Conservation (phyloP, 805 yeast species). For the Starmerella sirachaensis region DNA sequence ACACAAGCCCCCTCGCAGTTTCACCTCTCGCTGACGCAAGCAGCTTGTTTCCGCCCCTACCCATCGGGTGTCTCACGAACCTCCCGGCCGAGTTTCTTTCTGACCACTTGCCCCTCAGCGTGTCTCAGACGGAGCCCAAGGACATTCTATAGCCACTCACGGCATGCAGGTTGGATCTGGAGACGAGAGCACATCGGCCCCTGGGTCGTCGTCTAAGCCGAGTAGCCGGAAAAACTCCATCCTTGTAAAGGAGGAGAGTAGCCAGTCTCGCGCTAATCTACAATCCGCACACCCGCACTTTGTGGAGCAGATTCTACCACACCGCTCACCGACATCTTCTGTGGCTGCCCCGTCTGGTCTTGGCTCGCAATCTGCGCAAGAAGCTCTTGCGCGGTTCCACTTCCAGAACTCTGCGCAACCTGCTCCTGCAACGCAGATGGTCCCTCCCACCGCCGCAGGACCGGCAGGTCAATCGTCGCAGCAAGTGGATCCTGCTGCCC, state of each 20-base stretch:
- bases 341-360: neutral
- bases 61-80: too few species aligned
- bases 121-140: too few species aligned
- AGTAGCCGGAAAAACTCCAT: conserved; percentile 21
- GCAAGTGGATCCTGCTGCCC: neutral
- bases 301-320: conserved; percentile 18
- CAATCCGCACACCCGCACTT: conserved; percentile 23
- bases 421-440: too few species aligned
- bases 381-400: conserved; percentile 8
- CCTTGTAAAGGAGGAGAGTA: conserved; percentile 18
- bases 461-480: neutral
- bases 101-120: too few species aligned
- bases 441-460: too few species aligned
- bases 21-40: too few species aligned
- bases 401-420: conserved; percentile 3
- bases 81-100: too few species aligned
- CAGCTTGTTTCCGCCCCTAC: too few species aligned
- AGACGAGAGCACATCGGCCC: too few species aligned
- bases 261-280: conserved; percentile 7
- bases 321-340: conserved; percentile 10
- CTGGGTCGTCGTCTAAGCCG: neutral
- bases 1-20: too few species aligned
- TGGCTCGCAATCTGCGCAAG: conserved; percentile 2
- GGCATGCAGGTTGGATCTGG: too few species aligned
- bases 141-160: too few species aligned